These are phyloP conservation scores for Pholiota conissans DNA, from an alignment of 768 basidiomycete species.

Conservation along the genomic window DNA sequence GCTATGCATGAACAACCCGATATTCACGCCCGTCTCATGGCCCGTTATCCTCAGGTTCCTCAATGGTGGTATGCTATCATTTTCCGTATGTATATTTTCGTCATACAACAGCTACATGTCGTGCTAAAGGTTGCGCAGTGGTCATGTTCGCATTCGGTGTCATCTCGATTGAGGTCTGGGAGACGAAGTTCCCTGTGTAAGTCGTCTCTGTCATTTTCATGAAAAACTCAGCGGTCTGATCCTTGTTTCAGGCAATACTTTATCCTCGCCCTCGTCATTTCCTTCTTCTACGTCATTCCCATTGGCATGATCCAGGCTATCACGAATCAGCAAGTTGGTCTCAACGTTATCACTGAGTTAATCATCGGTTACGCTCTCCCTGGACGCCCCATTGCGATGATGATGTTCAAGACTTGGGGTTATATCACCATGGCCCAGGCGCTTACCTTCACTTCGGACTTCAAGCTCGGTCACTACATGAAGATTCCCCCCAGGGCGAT, in stretches of 20 bases:
- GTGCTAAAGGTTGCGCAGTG: too few relatives aligned
- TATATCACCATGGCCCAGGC: constrained; percentile 74
- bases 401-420: constrained; percentile 87
- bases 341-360: constrained; percentile 77
- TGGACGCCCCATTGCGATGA: constrained; percentile 76
- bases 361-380: constrained; percentile 81
- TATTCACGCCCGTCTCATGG: constrained; percentile 84
- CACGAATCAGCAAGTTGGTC: constrained; percentile 76
- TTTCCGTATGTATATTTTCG: constrained; percentile 45
- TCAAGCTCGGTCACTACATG: constrained; percentile 81
- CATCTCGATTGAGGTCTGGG: constrained; percentile 72
- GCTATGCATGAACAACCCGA: constrained; percentile 80
- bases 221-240: neutral
- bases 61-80: constrained; percentile 83
- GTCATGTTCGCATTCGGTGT: constrained; percentile 69
- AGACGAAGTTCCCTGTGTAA: constrained; percentile 71
- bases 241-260: constrained; percentile 42
- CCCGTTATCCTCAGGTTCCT: constrained; percentile 70
- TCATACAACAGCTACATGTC: neutral
- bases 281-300: constrained; percentile 73
- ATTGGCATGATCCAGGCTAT: constrained; percentile 68
- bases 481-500: constrained; percentile 72
- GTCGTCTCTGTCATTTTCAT: constrained; percentile 19
- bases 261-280: constrained; percentile 65
- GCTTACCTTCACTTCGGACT: constrained; percentile 67